These are phyloP conservation scores for Backusella morwellensis DNA, from an alignment of 192 early-diverging fungal genomes.

Conservation along the genomic window DNA sequence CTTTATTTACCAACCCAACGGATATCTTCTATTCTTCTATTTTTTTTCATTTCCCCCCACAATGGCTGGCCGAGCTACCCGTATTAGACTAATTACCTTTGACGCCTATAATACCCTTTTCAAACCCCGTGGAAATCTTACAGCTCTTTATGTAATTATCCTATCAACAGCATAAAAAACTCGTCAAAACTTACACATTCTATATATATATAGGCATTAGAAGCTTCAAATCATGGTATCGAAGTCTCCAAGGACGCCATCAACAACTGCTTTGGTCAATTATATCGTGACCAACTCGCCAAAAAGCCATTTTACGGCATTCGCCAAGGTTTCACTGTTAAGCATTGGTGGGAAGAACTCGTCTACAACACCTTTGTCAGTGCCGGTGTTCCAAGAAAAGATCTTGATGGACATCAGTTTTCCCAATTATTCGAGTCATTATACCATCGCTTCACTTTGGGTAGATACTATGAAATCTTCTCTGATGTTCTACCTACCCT, in stretches of 20 bases:
- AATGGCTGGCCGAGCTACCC: constrained; percentile 3
- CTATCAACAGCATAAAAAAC: background rate
- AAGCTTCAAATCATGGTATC: constrained; percentile 41
- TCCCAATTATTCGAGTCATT: constrained; percentile 29
- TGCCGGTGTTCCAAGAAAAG: constrained; percentile 30
- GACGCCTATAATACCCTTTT: constrained; percentile 61
- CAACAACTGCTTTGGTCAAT: constrained; percentile 30
- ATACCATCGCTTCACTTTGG: constrained; percentile 43
- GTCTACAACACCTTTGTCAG: constrained; percentile 43
- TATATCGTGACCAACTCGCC: constrained; percentile 34
- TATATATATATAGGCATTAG: constrained; percentile 21
- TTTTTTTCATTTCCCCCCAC: background rate
- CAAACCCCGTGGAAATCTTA: constrained; percentile 35
- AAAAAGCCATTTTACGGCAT: constrained; percentile 54
- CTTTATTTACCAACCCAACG: background rate
- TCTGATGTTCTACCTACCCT: constrained; percentile 46
- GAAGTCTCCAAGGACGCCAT: constrained; percentile 29
- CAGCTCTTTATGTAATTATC: constrained; percentile 31
- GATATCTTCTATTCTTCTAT: background rate
- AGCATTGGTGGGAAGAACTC: constrained; percentile 49
- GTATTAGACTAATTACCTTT: constrained; percentile 51
- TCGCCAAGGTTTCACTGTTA: constrained; percentile 33
- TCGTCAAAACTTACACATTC: background rate
- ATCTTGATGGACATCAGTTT: constrained; percentile 16
- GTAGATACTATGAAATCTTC: constrained; percentile 49